Evolutionary conservation across 176 grass and related monocot genomes (phyloP).

Genomic region (Aegilops tauschii): DNA sequence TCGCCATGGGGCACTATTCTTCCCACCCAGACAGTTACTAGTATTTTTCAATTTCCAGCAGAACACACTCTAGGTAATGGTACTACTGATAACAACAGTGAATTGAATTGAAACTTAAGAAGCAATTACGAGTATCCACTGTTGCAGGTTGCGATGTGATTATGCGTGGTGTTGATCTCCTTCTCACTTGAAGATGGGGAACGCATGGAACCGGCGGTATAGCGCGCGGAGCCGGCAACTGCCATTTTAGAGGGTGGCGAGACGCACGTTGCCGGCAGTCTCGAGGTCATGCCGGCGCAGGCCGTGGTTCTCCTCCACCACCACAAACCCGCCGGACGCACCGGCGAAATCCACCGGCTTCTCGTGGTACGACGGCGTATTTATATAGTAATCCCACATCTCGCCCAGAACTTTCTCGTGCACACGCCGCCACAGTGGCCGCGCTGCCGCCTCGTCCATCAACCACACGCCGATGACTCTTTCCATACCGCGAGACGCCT

Average conservation of each 20-base stretch:
- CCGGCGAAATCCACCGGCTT: constrained; percentile 4
- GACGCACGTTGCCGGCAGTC: neutral
- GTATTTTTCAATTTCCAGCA: too few relatives aligned
- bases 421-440: neutral
- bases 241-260: neutral
- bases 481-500: neutral
- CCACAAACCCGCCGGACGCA: neutral
- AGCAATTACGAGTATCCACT: too few relatives aligned
- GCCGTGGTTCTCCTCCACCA: neutral
- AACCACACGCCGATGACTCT: constrained; percentile 4
- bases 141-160: too few relatives aligned
- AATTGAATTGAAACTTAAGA: too few relatives aligned
- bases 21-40: too few relatives aligned
- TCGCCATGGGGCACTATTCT: too few relatives aligned
- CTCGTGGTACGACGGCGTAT: too few relatives aligned
- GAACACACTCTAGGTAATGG: too few relatives aligned
- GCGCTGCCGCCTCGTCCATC: neutral
- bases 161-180: neutral
- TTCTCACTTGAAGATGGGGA: neutral
- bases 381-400: too few relatives aligned
- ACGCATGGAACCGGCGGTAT: neutral
- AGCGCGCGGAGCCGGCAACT: neutral
- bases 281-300: neutral
- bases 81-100: too few relatives aligned
- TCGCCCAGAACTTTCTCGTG: neutral